Evolutionary conservation across 2,329 filamentous ascomycete species (phyloP), one percentile per base, ranked within the genome.

Genomic region (Fusarium aywerte): DNA sequence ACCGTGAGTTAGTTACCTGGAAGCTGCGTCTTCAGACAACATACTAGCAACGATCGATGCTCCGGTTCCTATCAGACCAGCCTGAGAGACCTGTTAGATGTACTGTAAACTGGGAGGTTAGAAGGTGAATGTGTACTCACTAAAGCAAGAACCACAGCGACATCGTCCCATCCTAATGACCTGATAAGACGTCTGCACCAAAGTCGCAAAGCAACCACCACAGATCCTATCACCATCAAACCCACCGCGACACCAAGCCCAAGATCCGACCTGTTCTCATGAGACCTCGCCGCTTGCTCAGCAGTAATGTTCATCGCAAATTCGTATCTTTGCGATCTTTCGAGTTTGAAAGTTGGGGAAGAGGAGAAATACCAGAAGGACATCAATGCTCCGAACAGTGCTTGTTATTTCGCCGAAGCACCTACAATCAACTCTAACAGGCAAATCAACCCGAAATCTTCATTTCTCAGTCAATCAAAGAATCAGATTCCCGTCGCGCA

Each of bases 131-230:
- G n/a, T n/a, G n/a, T n/a, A n/a, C 55, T 25, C 20, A 64, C 69
- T 53, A 66, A 18, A 10, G 58, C 36, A 2, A 58, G 18, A 0
- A 70, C 33, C 0, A 53, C 29, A 9, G 57, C 49, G 1, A 49
- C 7, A 13, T 71, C 69, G 11, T 72, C 69, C 11, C 58, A 23
- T 0, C 67, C 69, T 3, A 60, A 21, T 2, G 51, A 18, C 9
- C 55, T 43, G 5, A 51, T 57, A 2, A 52, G 7, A 1, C n/a
- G 33, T 2, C 69, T 67, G 31, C 58, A 72, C 44, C 48, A 52
- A 1, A 72, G 29, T 8, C 69, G 58, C 18, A 72, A 1, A 0
- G 21, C 53, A 4, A 71, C 64, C 36, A 72, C 29, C 5, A 53
- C 6, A 4, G n/a, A 20, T 8, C 33, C 32, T 1, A 72, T 10